Conservation (phyloP, 108 stramenopile genomes). For the Mediolabrus comicus region DNA sequence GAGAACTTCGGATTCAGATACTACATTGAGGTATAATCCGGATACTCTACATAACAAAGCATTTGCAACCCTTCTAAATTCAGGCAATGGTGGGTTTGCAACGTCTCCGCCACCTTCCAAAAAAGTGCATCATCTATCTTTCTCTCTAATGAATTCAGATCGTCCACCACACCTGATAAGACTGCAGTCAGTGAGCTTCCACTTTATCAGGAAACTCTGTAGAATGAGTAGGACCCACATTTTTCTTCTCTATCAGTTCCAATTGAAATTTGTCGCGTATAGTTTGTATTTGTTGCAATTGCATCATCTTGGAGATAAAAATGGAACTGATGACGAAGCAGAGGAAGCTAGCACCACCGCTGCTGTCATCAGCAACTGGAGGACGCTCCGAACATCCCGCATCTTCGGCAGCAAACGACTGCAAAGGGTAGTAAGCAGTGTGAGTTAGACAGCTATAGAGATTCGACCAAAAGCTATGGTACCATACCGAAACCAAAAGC, state of each 20-base stretch:
- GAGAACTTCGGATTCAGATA: conserved; percentile 9
- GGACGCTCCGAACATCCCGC: no score
- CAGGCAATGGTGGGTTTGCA: conserved; percentile 27
- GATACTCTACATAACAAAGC: conserved; percentile 31
- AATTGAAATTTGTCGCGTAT: neutral
- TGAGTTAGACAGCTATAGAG: no score
- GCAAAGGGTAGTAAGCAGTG: no score
- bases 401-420: no score
- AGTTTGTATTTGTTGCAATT: neutral
- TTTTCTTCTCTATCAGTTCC: neutral
- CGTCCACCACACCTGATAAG: conserved; percentile 17
- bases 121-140: conserved; percentile 43
- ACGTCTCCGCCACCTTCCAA: conserved; percentile 24
- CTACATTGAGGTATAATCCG: conserved; percentile 6
- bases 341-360: neutral
- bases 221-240: conserved; percentile 1
- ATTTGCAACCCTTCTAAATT: conserved; percentile 54
- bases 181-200: conserved; percentile 8
- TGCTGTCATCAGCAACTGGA: neutral
- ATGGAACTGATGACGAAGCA: neutral
- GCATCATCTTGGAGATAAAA: neutral
- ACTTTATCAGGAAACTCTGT: conserved; percentile 3
- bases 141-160: conserved; percentile 20
- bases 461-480: no score
- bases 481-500: no score